A percentile compares a stretch with the other conserved stretches of the same genome.
Conservation (phyloP, 2,329 filamentous ascomycete species). For the Botryotinia calthae region DNA sequence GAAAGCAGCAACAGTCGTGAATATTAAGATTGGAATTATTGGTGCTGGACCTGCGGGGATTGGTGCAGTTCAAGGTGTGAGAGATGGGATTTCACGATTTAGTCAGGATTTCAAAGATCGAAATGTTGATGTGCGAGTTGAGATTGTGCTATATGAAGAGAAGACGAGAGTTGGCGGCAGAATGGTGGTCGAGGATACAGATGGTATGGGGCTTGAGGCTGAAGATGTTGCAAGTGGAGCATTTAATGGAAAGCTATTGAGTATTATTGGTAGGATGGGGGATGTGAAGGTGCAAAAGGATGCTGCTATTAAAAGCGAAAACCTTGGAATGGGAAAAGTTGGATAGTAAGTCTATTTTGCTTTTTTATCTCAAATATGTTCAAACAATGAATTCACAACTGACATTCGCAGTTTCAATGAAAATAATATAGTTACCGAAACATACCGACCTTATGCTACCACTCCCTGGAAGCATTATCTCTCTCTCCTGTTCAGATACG, state of each 20-base stretch:
- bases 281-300: background rate
- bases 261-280: background rate
- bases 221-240: constrained; percentile 13
- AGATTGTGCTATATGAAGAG: constrained; percentile 13
- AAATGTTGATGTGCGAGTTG: background rate
- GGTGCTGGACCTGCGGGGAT: constrained; percentile 13
- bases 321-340: constrained; percentile 10
- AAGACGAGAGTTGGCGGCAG: constrained; percentile 8
- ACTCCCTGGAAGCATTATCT: background rate
- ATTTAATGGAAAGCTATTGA: background rate
- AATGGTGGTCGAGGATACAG: background rate
- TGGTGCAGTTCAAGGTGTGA: background rate
- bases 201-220: background rate
- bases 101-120: background rate
- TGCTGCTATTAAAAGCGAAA: background rate
- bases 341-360: background rate
- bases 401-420: background rate
- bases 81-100: background rate
- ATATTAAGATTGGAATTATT: constrained; percentile 4
- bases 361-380: background rate
- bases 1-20: background rate
- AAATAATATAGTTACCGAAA: background rate
- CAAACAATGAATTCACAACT: background rate
- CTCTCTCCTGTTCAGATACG: background rate
- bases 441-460: constrained; percentile 11